These are phyloP conservation scores for Ogataea ganodermae DNA, from an alignment of 805 yeast genomes.

Conservation along the genomic window DNA sequence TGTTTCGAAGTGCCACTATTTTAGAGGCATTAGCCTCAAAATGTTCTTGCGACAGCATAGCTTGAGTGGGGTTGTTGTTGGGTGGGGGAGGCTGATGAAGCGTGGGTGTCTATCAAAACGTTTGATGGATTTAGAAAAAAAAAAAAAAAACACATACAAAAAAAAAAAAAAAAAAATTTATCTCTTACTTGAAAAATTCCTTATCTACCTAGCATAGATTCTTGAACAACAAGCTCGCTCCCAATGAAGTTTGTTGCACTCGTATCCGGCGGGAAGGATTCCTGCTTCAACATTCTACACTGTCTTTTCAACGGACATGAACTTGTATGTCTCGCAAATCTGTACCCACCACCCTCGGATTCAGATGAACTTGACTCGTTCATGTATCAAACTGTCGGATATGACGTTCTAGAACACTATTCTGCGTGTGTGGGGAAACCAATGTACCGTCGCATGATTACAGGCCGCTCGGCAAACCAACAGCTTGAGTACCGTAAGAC, in stretches of 20 bases:
- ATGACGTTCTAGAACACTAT: constrained; percentile 67
- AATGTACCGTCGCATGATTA: constrained; percentile 66
- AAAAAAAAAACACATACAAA: neutral
- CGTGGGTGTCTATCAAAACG: too few relatives aligned
- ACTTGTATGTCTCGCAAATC: constrained; percentile 79
- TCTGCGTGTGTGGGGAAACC: constrained; percentile 77
- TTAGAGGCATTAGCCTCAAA: constrained; percentile 23
- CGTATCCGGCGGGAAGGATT: constrained; percentile 95
- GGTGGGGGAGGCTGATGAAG: neutral
- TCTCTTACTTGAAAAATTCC: neutral
- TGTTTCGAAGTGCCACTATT: constrained; percentile 22
- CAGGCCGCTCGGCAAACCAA: constrained; percentile 63
- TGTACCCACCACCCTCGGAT: constrained; percentile 56
- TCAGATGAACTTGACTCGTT: constrained; percentile 84
- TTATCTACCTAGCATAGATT: too few relatives aligned
- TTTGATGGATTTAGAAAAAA: neutral
- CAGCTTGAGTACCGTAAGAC: constrained; percentile 70
- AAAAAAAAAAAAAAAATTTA: neutral
- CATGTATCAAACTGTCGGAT: constrained; percentile 98
- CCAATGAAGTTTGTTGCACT: constrained; percentile 89
- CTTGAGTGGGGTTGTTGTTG: neutral
- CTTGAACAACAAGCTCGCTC: too few relatives aligned
- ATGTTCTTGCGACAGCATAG: constrained; percentile 5
- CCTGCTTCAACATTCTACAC: constrained; percentile 85
- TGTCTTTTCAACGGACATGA: constrained; percentile 87